Conservation (phyloP, 108 stramenopile genomes). For the Ochromonas danica region DNA sequence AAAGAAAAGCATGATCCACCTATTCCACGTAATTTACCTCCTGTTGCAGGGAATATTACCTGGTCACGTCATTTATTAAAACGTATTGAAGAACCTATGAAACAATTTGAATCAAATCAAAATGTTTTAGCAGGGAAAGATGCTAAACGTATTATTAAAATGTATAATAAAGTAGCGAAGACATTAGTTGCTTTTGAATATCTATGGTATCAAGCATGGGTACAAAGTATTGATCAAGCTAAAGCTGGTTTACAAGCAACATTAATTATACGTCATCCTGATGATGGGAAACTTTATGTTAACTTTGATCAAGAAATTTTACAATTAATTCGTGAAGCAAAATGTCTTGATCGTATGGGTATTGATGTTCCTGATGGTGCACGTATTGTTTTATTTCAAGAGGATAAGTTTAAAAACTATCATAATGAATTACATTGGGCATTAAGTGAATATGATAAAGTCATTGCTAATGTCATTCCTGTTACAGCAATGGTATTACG, state of each 20-base stretch:
- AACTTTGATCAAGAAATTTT: slow-evolving; percentile 85
- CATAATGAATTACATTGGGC: slow-evolving; percentile 78
- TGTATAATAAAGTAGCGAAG: slow-evolving; percentile 85
- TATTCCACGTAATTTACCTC: slow-evolving; percentile 76
- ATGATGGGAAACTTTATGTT: slow-evolving; percentile 79
- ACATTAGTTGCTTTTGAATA: slow-evolving; percentile 84
- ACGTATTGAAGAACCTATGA: slow-evolving; percentile 87
- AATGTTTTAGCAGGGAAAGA: slow-evolving; percentile 78
- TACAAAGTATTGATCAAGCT: slow-evolving; percentile 75
- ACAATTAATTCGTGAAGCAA: slow-evolving; percentile 83
- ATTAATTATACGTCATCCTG: slow-evolving; percentile 82
- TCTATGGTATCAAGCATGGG: slow-evolving; percentile 88
- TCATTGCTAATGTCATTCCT: slow-evolving; percentile 75
- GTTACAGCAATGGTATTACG: slow-evolving; percentile 73
- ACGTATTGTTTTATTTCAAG: slow-evolving; percentile 76
- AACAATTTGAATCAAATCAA: slow-evolving; percentile 73
- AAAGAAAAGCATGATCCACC: slow-evolving; percentile 82
- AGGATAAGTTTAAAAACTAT: slow-evolving; percentile 82
- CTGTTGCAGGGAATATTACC: slow-evolving; percentile 81
- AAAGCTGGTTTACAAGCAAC: slow-evolving; percentile 87
- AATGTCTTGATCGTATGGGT: slow-evolving; percentile 83
- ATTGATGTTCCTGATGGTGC: slow-evolving; percentile 79
- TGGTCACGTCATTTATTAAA: slow-evolving; percentile 80
- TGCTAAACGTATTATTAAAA: slow-evolving; percentile 79
- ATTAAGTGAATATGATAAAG: slow-evolving; percentile 75